Evolutionary conservation across 202 grass and related monocot species (phyloP), one percentile per base, ranked within the genome.

Genomic region (Schoenoplectus tabernaemontani): DNA sequence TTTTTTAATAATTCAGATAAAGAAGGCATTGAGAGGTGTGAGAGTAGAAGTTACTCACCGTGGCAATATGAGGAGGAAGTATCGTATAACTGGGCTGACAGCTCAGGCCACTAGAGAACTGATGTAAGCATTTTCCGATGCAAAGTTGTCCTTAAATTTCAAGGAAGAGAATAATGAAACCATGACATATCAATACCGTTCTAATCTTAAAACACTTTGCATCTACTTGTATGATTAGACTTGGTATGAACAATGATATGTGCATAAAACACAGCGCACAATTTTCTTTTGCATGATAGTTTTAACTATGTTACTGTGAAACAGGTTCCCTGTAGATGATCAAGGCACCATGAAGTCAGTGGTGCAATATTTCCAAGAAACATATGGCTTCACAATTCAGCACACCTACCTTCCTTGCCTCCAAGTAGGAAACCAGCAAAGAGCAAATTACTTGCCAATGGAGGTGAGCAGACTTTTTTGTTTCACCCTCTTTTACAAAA

Each of bases 21-120:
- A 93, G 78, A 97, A 97, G 74, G 90, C 93, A 63, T 61, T 97
- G 63, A 91, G 87, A 78, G 91, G 93, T 60, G 91, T 97, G 33
- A 93, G 88, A 70, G 91, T 97, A 38, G 93, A 93, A 86, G 93
- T 97, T 46, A 97, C 93, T 44, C 93, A 97, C 77, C 93, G 93
- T 83, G 91, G 93, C n/a, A 97, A 97, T 80, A 97, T 93, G 78
- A 87, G 91, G 22, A 85, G 93, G 30, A 97, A 91, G 81, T 97
- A 97, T 82, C 82, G 89, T 9, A 97, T 97, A 83, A 86, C 89
- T 88, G 85, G 91, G 64, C 85, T 93, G 66, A 97, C 93, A 84
- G 58, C 87, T 50, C 91, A 91, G 66, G 72, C 91, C 63, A 97
- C 93, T 76, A 80, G 89, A 41, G 93, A 97, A 33, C 59, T 97